A percentile compares a stretch with the other conserved stretches of the same genome.
Conservation (phyloP, 2,329 filamentous ascomycete species). For the Pseudocercospora crystallina region DNA sequence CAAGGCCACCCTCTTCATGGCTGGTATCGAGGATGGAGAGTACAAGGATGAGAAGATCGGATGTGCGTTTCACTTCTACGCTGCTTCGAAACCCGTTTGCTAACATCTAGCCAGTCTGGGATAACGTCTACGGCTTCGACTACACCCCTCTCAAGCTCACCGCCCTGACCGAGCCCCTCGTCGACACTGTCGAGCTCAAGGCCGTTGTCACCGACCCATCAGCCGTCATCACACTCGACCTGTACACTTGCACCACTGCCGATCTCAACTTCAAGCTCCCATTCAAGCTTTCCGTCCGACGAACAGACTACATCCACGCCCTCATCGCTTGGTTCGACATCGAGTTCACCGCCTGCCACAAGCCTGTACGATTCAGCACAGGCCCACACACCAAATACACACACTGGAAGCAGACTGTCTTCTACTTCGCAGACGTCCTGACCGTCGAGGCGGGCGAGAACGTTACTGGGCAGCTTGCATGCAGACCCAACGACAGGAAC, state of each 20-base stretch:
- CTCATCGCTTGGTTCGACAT: slow-evolving; percentile 99
- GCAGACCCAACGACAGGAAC: slow-evolving; percentile 92
- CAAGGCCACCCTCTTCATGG: slow-evolving; percentile 96
- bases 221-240: slow-evolving; percentile 81
- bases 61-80: slow-evolving; percentile 61
- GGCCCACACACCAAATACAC: slow-evolving; percentile 99
- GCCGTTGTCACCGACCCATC: slow-evolving; percentile 92
- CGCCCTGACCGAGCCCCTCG: slow-evolving; percentile 90
- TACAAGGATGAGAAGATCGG: slow-evolving; percentile 99
- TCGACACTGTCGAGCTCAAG: slow-evolving; percentile 97
- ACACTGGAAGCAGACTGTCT: slow-evolving; percentile 99
- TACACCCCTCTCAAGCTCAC: slow-evolving; percentile 92
- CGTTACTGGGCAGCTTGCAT: slow-evolving; percentile 70
- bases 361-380: slow-evolving; percentile 93
- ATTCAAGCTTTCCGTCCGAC: slow-evolving; percentile 73
- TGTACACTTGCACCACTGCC: slow-evolving; percentile 84
- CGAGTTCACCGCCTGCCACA: slow-evolving; percentile 97
- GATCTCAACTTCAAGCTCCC: slow-evolving; percentile 82
- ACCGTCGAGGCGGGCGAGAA: slow-evolving; percentile 87
- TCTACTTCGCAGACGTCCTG: slow-evolving; percentile 91
- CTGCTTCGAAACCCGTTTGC: slow-evolving; percentile 19
- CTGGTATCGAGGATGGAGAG: slow-evolving; percentile 95
- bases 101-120: slow-evolving; percentile 71
- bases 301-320: slow-evolving; percentile 94
- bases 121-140: slow-evolving; percentile 98